Evolutionary conservation across 768 basidiomycete species (phyloP).

Genomic region (Collybia sordida): DNA sequence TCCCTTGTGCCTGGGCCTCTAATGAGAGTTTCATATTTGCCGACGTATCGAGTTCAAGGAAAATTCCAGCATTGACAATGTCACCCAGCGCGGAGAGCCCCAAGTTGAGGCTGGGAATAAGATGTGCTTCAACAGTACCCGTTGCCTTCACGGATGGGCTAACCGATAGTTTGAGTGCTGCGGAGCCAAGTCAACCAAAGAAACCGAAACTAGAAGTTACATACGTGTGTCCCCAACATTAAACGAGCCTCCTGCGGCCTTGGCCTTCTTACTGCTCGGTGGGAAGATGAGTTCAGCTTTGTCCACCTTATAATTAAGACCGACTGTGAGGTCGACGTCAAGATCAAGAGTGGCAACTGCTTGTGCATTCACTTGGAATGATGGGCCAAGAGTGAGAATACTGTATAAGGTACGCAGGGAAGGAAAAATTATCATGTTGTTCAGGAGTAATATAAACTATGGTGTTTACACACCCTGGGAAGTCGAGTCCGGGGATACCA

Average conservation of each 20-base stretch:
- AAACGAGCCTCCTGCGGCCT: constrained; percentile 23
- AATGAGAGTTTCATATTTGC: too few species aligned
- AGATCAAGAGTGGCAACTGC: constrained; percentile 28
- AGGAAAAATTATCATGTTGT: not conserved
- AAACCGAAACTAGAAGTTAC: constrained; percentile 6
- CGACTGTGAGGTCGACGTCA: constrained; percentile 28
- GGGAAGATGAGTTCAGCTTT: constrained; percentile 39
- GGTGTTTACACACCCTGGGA: constrained; percentile 20
- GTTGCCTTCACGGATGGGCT: constrained; percentile 25
- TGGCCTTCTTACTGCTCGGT: constrained; percentile 13
- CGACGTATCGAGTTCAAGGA: constrained; percentile 23
- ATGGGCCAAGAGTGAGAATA: constrained; percentile 40
- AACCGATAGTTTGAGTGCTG: constrained; percentile 32
- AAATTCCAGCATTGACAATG: constrained; percentile 25
- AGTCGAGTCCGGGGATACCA: constrained; percentile 15
- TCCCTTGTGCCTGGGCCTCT: too few species aligned
- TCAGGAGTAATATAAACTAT: not conserved
- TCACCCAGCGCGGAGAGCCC: constrained; percentile 29
- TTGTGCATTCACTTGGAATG: constrained; percentile 32
- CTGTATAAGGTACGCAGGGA: constrained; percentile 12
- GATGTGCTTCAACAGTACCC: constrained; percentile 29
- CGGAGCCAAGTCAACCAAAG: too few species aligned
- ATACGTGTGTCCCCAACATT: constrained; percentile 26
- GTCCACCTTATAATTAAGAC: constrained; percentile 28
- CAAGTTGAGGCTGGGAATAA: constrained; percentile 36